Evolutionary conservation across 176 grass and related monocot species (phyloP).

Genomic region (Paspalum vaginatum): DNA sequence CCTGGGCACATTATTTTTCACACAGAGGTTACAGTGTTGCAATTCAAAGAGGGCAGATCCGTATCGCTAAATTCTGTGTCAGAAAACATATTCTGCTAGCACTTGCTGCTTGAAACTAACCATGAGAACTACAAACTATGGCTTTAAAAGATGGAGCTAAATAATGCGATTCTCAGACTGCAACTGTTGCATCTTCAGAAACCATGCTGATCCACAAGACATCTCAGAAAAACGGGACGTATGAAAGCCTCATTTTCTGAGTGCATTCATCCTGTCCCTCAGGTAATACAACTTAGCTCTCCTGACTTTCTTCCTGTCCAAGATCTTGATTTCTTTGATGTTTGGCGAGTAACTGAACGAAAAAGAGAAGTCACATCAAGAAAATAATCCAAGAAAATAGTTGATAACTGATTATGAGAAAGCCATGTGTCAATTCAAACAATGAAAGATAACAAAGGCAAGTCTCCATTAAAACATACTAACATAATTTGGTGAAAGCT

Average conservation of each 20-base stretch:
- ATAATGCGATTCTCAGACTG: neutral
- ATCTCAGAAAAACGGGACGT: neutral
- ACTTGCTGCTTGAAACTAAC: constrained; percentile 10
- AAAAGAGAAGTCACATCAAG: constrained; percentile 9
- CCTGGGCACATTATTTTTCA: neutral
- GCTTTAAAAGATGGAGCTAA: neutral
- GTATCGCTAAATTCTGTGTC: constrained; percentile 7
- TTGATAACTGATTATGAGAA: neutral
- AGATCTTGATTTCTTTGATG: constrained; percentile 89
- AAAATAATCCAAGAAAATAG: constrained; percentile 7
- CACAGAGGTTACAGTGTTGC: neutral
- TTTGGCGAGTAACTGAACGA: constrained; percentile 70
- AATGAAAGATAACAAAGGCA: neutral
- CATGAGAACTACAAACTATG: neutral
- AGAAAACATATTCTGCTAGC: neutral
- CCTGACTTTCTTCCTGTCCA: constrained; percentile 85
- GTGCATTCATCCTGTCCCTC: constrained; percentile 89
- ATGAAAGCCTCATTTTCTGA: constrained; percentile 57
- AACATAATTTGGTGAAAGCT: neutral
- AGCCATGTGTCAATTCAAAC: neutral
- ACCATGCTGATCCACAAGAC: neutral
- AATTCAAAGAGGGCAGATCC: neutral
- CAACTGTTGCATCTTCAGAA: neutral
- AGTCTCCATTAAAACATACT: neutral
- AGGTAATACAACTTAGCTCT: constrained; percentile 97